These are phyloP conservation scores for Plantago coronopus DNA, from an alignment of 305 asterid genomes.

Conservation along the genomic window DNA sequence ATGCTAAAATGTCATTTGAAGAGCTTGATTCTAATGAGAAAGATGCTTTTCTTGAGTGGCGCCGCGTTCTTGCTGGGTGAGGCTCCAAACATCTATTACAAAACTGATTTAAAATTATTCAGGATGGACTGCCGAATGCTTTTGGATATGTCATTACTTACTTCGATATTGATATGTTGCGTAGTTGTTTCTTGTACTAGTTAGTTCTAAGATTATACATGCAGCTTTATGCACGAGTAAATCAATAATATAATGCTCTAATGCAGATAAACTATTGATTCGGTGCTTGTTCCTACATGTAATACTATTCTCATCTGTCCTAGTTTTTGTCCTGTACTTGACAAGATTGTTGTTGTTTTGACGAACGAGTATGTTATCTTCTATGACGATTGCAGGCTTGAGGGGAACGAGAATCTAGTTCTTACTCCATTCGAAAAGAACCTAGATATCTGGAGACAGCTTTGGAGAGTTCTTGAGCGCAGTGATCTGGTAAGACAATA, in stretches of 20 bases:
- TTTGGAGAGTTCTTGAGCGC: constrained; percentile 99
- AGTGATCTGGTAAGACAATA: constrained; percentile 80
- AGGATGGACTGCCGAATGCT: neutral
- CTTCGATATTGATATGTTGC: neutral
- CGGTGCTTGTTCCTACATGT: too few relatives aligned
- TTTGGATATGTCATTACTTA: neutral
- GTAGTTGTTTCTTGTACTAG: neutral
- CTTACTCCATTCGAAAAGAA: constrained; percentile 98
- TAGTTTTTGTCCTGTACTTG: too few relatives aligned
- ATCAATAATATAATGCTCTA: too few relatives aligned
- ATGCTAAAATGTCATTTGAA: constrained; percentile 73
- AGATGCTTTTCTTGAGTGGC: constrained; percentile 84
- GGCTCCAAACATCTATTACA: constrained; percentile 14
- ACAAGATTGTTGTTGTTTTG: neutral
- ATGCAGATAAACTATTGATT: too few relatives aligned
- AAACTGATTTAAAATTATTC: too few relatives aligned
- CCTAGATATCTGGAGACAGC: constrained; percentile 97
- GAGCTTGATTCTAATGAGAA: constrained; percentile 82
- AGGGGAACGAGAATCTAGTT: constrained; percentile 84
- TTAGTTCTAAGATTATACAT: too few relatives aligned
- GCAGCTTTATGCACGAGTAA: too few relatives aligned
- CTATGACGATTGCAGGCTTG: constrained; percentile 57
- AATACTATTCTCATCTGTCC: too few relatives aligned
- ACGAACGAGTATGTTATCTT: constrained; percentile 1
- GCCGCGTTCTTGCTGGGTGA: constrained; percentile 88